phyloP scores from a whole-genome alignment of 148 eudicot species.

The Chenopodium berlandieri region DNA sequence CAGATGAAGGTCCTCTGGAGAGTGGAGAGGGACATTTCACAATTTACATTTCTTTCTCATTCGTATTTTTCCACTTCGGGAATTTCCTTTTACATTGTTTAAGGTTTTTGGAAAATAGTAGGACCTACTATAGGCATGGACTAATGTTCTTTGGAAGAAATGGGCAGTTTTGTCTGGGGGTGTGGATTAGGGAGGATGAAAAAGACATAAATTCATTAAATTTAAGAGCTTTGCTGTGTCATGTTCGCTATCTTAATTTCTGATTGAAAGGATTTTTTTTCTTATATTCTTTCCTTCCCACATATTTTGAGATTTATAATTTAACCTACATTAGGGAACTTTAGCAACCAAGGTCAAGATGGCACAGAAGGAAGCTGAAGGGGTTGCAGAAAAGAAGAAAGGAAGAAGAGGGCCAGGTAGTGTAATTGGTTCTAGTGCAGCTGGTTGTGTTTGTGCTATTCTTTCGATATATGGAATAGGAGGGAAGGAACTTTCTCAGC shows the following conservation, averaged over 20 bases:
- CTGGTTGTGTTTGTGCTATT: slow-evolving; percentile 91
- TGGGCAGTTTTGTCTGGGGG: not conserved
- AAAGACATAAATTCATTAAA: too few species aligned
- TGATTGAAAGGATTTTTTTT: not conserved
- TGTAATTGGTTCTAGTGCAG: slow-evolving; percentile 96
- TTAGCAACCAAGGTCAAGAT: slow-evolving; percentile 88
- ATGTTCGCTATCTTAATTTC: not conserved
- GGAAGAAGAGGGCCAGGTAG: slow-evolving; percentile 98
- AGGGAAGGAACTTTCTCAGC: slow-evolving; percentile 56
- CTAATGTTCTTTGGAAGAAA: not conserved
- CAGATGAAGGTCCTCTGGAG: not conserved
- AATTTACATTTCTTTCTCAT: not conserved
- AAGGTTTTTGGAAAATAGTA: not conserved
- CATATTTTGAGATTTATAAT: not conserved
- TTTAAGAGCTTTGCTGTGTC: not conserved
- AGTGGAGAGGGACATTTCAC: not conserved
- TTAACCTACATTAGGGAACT: slow-evolving; percentile 56
- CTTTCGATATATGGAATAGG: slow-evolving; percentile 74
- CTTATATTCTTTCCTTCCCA: not conserved
- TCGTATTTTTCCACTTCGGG: not conserved
- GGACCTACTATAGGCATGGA: not conserved
- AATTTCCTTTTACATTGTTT: not conserved
- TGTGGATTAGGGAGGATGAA: not conserved
- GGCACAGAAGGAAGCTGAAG: slow-evolving; percentile 97
- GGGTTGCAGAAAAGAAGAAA: slow-evolving; percentile 92